Evolutionary conservation across 208 protist species (phyloP).

Genomic region (Wallacemonas sp.): DNA sequence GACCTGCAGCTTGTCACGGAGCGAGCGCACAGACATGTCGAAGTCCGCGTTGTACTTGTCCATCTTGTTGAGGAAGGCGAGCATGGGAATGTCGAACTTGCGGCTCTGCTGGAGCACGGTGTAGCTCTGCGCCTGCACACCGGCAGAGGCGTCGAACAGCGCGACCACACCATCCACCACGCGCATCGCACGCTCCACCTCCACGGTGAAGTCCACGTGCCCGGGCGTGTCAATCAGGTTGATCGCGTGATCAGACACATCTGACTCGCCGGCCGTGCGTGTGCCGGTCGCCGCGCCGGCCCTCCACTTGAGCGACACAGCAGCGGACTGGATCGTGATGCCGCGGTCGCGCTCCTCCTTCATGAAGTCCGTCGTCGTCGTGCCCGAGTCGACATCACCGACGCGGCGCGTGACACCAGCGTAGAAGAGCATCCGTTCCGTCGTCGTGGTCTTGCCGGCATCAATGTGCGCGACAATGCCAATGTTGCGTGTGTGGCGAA

Average conservation of each 20-base stretch:
- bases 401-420: constrained; percentile 77
- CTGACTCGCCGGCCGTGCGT: constrained; percentile 90
- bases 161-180: constrained; percentile 97
- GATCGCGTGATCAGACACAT: constrained; percentile 72
- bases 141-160: constrained; percentile 95
- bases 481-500: constrained; percentile 89
- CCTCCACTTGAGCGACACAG: constrained; percentile 91
- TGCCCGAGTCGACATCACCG: constrained; percentile 95
- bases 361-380: constrained; percentile 97
- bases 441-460: constrained; percentile 96
- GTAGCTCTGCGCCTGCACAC: constrained; percentile 94
- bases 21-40: constrained; percentile 59
- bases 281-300: constrained; percentile 52
- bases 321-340: constrained; percentile 96
- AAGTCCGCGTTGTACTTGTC: constrained; percentile 94
- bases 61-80: constrained; percentile 97
- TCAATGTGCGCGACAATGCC: constrained; percentile 97
- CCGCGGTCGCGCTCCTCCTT: constrained; percentile 95
- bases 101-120: constrained; percentile 89
- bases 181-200: constrained; percentile 96
- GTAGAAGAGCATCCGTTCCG: constrained; percentile 96
- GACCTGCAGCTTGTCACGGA: constrained; percentile 80
- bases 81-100: constrained; percentile 79
- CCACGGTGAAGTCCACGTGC: constrained; percentile 97
- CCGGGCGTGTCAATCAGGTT: constrained; percentile 97